A percentile compares a stretch with the other conserved stretches of the same genome.
Conservation (phyloP, 2,329 filamentous ascomycete species). For the Paecilomyces fulvus region DNA sequence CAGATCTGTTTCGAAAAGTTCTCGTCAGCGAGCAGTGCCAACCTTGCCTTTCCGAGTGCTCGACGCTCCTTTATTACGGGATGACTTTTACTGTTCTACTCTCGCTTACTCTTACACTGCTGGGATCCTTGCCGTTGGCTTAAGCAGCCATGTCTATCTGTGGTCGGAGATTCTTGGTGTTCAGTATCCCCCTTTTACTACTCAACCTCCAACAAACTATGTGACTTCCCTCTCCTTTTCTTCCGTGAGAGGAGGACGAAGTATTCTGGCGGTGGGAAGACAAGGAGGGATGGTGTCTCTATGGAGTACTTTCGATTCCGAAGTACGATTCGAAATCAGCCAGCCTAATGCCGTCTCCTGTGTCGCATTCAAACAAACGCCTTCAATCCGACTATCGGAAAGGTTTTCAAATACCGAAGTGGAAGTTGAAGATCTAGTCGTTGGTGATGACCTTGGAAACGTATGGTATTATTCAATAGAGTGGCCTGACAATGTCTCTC, state of each 20-base stretch:
- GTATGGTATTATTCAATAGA: slow-evolving; percentile 86
- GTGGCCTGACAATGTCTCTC: slow-evolving; percentile 55
- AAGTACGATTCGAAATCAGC: slow-evolving; percentile 64
- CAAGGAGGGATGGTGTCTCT: slow-evolving; percentile 68
- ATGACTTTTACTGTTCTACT: slow-evolving; percentile 92
- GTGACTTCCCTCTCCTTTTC: slow-evolving; percentile 89
- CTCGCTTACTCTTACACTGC: slow-evolving; percentile 73
- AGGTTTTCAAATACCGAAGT: slow-evolving; percentile 44
- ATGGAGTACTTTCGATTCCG: slow-evolving; percentile 60
- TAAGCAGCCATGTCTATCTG: slow-evolving; percentile 70
- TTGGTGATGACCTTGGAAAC: slow-evolving; percentile 74
- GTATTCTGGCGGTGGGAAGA: slow-evolving; percentile 77
- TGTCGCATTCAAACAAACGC: slow-evolving; percentile 67
- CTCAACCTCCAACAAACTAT: slow-evolving; percentile 40
- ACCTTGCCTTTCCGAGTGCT: slow-evolving; percentile 75
- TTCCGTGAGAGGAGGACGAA: slow-evolving; percentile 62
- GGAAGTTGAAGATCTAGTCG: slow-evolving; percentile 70
- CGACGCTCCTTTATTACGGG: slow-evolving; percentile 78
- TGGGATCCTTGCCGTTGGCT: slow-evolving; percentile 72
- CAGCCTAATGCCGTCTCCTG: slow-evolving; percentile 69
- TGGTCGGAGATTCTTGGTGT: slow-evolving; percentile 76
- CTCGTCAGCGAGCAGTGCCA: slow-evolving; percentile 46
- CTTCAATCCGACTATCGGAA: slow-evolving; percentile 43
- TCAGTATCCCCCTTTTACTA: slow-evolving; percentile 49
- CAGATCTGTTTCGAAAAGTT: slow-evolving; percentile 6